Conservation (phyloP, 2,329 filamentous ascomycete genomes). For the Pyricularia grisea region DNA sequence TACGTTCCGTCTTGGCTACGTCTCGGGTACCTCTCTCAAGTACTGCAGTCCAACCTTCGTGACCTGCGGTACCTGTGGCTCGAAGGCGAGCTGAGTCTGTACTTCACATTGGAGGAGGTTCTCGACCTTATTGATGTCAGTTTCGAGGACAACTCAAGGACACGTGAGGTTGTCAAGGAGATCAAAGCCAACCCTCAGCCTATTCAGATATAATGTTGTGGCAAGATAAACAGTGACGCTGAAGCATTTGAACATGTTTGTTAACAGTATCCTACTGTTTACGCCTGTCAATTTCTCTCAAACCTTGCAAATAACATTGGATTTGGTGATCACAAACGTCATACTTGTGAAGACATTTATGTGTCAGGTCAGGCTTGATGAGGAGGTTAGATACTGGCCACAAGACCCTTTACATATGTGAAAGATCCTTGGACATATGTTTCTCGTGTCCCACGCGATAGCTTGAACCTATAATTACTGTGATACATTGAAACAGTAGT, state of each 20-base stretch:
- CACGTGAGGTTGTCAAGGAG: conserved; percentile 47
- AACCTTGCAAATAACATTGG: background rate
- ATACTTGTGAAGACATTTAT: background rate
- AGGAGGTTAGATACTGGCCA: background rate
- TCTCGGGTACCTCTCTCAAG: conserved; percentile 54
- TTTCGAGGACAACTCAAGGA: conserved; percentile 53
- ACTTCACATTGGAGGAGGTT: conserved; percentile 52
- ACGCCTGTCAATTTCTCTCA: background rate
- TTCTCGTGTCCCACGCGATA: background rate
- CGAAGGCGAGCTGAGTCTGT: conserved; percentile 55
- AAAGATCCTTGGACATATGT: background rate
- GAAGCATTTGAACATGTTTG: background rate
- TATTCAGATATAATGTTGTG: background rate
- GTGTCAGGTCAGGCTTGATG: background rate
- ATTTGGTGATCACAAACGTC: background rate
- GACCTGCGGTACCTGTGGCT: conserved; percentile 56
- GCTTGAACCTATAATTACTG: background rate
- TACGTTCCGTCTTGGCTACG: conserved; percentile 54
- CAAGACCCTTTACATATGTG: background rate
- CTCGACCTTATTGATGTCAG: conserved; percentile 53
- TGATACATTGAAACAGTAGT: background rate
- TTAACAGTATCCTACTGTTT: background rate
- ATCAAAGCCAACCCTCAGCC: conserved; percentile 44
- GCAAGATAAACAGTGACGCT: background rate
- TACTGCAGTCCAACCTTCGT: conserved; percentile 56